These are phyloP conservation scores for Lycium ferocissimum DNA, from an alignment of 257 asterid species.

Conservation along the genomic window DNA sequence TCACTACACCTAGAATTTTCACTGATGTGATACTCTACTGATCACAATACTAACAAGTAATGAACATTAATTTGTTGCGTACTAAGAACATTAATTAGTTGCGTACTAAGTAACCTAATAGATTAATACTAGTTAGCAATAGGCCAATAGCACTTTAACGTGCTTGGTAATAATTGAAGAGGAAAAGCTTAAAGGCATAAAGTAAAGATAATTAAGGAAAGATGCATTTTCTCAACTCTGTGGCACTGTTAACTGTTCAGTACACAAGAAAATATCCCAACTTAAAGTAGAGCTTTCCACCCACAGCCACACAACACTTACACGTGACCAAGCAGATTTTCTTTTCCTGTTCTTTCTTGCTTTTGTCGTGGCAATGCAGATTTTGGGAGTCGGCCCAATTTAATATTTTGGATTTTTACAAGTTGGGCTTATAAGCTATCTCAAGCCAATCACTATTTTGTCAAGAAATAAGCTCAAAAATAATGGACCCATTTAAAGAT, in stretches of 20 bases:
- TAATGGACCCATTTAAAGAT: no score
- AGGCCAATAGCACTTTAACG: no score
- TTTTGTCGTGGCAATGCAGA: neutral
- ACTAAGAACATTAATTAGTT: no score
- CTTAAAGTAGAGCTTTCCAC: neutral
- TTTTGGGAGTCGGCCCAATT: fast-evolving
- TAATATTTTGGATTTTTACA: neutral
- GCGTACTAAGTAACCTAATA: neutral
- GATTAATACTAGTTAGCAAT: no score
- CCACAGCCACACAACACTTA: neutral
- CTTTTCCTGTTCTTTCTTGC: neutral
- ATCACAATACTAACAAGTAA: neutral
- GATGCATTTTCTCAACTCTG: neutral
- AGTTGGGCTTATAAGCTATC: no score
- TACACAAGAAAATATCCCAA: neutral
- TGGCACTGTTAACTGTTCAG: neutral
- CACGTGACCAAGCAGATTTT: neutral
- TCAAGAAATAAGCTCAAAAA: no score
- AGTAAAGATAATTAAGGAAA: no score
- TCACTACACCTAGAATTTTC: neutral
- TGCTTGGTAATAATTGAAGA: no score
- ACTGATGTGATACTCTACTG: neutral
- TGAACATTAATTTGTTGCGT: neutral
- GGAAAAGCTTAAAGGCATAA: no score
- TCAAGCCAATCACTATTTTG: no score